Evolutionary conservation across 768 basidiomycete species (phyloP), one percentile per base, ranked within the genome.

Genomic region (Botryobasidium botryosum): DNA sequence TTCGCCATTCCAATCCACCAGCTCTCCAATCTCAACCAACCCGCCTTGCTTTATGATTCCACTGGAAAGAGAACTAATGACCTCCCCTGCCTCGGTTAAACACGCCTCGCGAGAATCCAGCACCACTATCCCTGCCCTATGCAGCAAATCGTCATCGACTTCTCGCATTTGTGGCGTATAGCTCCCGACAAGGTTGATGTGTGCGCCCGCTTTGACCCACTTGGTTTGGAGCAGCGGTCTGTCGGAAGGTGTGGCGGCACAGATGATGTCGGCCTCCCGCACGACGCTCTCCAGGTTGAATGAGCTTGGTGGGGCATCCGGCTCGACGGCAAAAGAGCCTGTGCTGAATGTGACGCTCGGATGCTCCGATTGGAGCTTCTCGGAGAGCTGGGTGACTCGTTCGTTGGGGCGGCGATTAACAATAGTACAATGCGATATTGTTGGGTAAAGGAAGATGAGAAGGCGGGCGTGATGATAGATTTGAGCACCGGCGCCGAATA

Each of bases 161-260:
- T 92, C 87, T 35, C 66, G 69, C 88, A 91, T 92, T 2, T 61
- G 55, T 1, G 80, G 80, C 15, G 68, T 88, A 55, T 84, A 91
- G 45, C 35, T 40, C 4, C 87, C 86, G 23, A 86, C 72, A 2
- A 90, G 62, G 45, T 85, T 73, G 27, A 91, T 53, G 51, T 84
- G 80, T 0, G 79, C 68, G 0, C 75, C 75, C 1, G 68, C 57
- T 3, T 65, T 62, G 8, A 86, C 73, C 67, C 74, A 77, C 0
- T 64, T 55, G 0, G 74, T 72, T 2, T 75, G 71, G 57, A 91
- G 85, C 2, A 91, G 68, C 1, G 87, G 77, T 2, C 44, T 49
- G 0, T 68, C 71, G 15, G 83, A 75, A 0, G 84, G 70, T 1
- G 86, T 91, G 0, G 82, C 82, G 2, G 71, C 68, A 50, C 81